Conservation (phyloP, 1,284 basidiomycete species). For the Pseudozyma hubeiensis region DNA sequence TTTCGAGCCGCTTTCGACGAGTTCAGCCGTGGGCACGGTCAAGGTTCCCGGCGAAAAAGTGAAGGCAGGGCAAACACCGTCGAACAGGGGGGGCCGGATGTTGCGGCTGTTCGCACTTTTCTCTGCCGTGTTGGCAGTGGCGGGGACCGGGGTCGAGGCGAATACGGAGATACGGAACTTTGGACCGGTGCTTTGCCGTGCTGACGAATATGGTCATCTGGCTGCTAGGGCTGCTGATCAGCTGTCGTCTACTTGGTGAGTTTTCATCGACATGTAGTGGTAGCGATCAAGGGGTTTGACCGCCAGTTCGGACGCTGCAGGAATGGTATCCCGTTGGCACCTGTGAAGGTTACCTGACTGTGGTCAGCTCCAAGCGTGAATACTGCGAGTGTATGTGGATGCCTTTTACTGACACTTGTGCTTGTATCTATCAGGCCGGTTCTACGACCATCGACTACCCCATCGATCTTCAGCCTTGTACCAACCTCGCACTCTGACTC, state of each 20-base stretch:
- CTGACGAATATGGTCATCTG: slow-evolving; percentile 54
- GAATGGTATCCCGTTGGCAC: background rate
- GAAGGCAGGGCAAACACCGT: background rate
- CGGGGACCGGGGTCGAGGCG: slow-evolving; percentile 16
- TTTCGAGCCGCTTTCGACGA: slow-evolving; percentile 18
- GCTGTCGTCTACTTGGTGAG: slow-evolving; percentile 45
- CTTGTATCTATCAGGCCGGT: slow-evolving; percentile 26
- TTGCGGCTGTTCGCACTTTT: slow-evolving; percentile 43
- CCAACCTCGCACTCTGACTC: background rate
- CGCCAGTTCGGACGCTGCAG: background rate
- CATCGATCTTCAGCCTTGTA: slow-evolving; percentile 19
- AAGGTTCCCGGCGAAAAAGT: background rate
- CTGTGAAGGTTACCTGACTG: background rate
- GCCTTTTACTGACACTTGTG: background rate
- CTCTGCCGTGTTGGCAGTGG: slow-evolving; percentile 19
- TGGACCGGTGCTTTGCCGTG: slow-evolving; percentile 50
- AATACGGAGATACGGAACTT: slow-evolving; percentile 56
- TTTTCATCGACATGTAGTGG: background rate
- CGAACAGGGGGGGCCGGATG: slow-evolving; percentile 18
- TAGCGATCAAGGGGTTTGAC: background rate
- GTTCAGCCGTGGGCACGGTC: background rate
- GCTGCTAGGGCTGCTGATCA: slow-evolving; percentile 52
- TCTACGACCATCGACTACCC: slow-evolving; percentile 9
- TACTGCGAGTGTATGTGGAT: too few relatives aligned
- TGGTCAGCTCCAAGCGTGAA: background rate